Percentiles rank a stretch among this genome's conserved stretches.
Conservation (phyloP, 495 filamentous ascomycete genomes). For the Talaromyces adpressus region DNA sequence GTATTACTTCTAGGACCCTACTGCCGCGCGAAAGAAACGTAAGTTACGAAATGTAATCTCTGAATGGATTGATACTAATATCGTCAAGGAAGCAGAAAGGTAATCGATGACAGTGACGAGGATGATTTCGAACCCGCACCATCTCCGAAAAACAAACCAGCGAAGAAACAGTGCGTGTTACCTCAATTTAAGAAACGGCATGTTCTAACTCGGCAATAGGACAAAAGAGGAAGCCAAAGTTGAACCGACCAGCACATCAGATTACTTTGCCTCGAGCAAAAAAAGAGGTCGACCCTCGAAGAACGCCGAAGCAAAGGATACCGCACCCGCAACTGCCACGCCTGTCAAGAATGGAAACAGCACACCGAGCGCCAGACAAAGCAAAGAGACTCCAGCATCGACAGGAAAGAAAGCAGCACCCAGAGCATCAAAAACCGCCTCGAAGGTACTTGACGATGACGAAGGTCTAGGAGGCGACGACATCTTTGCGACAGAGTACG, state of each 20-base stretch:
- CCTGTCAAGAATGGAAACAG: constrained; percentile 19
- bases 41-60: constrained; percentile 9
- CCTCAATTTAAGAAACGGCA: background rate
- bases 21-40: constrained; percentile 33
- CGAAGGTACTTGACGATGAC: constrained; percentile 46
- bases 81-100: constrained; percentile 53
- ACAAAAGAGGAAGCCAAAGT: constrained; percentile 39
- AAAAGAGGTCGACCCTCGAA: constrained; percentile 38
- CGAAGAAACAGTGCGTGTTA: constrained; percentile 31
- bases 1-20: constrained; percentile 21
- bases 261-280: constrained; percentile 55
- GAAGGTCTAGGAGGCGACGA: constrained; percentile 64
- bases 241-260: constrained; percentile 49
- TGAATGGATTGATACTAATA: constrained; percentile 10
- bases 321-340: constrained; percentile 10
- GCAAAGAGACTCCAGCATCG: constrained; percentile 22
- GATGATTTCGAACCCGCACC: constrained; percentile 37
- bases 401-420: constrained; percentile 21
- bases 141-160: constrained; percentile 37
- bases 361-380: constrained; percentile 14
- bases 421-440: constrained; percentile 32
- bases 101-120: constrained; percentile 72
- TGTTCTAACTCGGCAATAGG: constrained; percentile 16
- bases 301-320: constrained; percentile 15
- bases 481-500: constrained; percentile 60